phyloP scores from a whole-genome alignment of 2,329 filamentous ascomycete species.

The Malbranchea zuffiana region DNA sequence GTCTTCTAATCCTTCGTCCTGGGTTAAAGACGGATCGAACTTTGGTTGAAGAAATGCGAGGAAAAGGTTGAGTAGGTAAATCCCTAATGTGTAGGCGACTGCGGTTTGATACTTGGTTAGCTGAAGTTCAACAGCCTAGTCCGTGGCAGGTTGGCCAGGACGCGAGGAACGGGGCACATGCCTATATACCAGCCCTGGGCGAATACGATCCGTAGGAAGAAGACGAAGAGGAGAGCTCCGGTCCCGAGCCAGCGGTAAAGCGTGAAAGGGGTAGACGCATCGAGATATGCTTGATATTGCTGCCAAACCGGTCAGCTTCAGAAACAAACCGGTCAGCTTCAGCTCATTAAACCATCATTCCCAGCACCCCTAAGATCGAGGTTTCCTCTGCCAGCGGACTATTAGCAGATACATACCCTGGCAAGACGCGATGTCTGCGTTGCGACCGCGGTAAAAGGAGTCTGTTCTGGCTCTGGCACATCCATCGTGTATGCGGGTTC shows the following conservation, averaged over 20 bases:
- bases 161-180: constrained; percentile 35
- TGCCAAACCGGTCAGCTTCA: constrained; percentile 33
- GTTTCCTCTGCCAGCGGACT: not conserved
- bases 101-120: constrained; percentile 7
- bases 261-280: constrained; percentile 83
- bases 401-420: constrained; percentile 26
- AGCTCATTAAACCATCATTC: too few species aligned
- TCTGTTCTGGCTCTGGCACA: constrained; percentile 73
- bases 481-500: constrained; percentile 51
- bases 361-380: too few species aligned
- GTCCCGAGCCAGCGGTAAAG: constrained; percentile 85
- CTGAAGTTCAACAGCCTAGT: constrained; percentile 1
- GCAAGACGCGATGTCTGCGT: constrained; percentile 56
- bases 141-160: not conserved
- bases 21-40: constrained; percentile 92
- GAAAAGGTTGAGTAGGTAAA: constrained; percentile 98
- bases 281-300: constrained; percentile 90
- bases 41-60: constrained; percentile 97
- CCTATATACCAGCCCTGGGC: constrained; percentile 99
- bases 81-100: constrained; percentile 96
- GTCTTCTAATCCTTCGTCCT: constrained; percentile 94
- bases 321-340: too few species aligned
- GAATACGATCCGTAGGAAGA: constrained; percentile 79
- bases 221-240: constrained; percentile 60
- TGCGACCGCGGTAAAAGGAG: constrained; percentile 81